These are phyloP conservation scores for Phanerochaete carnosa DNA, from an alignment of 768 basidiomycete species.

Conservation along the genomic window DNA sequence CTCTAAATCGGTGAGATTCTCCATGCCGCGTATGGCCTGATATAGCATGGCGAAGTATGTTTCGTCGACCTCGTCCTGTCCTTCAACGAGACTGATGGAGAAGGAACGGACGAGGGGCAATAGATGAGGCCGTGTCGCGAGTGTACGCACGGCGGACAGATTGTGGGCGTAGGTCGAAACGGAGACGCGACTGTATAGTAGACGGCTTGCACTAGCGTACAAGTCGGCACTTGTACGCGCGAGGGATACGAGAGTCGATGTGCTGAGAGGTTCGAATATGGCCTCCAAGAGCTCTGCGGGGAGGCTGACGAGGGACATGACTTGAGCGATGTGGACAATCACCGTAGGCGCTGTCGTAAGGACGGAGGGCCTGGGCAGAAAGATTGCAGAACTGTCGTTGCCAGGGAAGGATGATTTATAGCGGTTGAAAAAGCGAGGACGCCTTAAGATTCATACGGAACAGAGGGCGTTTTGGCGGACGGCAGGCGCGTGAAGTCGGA, in stretches of 20 bases:
- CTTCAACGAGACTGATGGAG: constrained; percentile 47
- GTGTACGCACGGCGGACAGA: constrained; percentile 48
- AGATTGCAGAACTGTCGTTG: not conserved
- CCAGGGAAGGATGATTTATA: constrained; percentile 12
- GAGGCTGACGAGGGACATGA: constrained; percentile 46
- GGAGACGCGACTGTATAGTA: constrained; percentile 59
- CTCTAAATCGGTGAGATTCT: constrained; percentile 53
- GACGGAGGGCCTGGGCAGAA: not conserved
- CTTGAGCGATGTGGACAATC: not conserved
- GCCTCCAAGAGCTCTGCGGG: constrained; percentile 63
- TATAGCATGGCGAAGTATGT: constrained; percentile 49
- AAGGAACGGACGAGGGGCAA: constrained; percentile 63
- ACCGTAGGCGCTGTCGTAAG: not conserved
- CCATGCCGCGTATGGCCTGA: constrained; percentile 57
- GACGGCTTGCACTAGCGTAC: constrained; percentile 49
- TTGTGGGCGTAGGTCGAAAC: constrained; percentile 43
- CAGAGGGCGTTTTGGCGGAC: constrained; percentile 10
- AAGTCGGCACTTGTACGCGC: constrained; percentile 41
- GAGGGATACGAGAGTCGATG: constrained; percentile 42
- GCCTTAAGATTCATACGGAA: constrained; percentile 6
- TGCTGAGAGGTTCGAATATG: constrained; percentile 39
- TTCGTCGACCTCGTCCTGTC: constrained; percentile 34
- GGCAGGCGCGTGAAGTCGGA: constrained; percentile 8
- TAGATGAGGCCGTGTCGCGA: constrained; percentile 54
- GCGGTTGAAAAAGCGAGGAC: not conserved